A percentile compares a stretch with the other conserved stretches of the same genome.
These are phyloP conservation scores for Chlamydomonas sphaeroides DNA, from an alignment of 139 green algal species.

Conservation along the genomic window DNA sequence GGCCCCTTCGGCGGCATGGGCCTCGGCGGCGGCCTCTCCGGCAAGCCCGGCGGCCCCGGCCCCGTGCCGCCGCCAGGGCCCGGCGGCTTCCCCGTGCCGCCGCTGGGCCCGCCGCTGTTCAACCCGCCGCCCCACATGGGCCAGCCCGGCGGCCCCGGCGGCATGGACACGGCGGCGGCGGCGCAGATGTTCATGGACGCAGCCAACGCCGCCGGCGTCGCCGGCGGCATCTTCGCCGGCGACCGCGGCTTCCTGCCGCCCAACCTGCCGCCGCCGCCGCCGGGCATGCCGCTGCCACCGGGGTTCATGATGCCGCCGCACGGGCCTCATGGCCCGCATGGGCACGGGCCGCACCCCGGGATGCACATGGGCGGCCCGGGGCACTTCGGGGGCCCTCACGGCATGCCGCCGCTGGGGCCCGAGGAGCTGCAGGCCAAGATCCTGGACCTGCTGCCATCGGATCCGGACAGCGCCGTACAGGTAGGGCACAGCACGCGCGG, in stretches of 20 bases:
- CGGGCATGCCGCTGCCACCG: conserved; percentile 16
- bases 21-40: not conserved
- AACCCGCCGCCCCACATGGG: not conserved
- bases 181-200: not conserved
- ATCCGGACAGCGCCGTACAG: not conserved
- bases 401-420: too few relatives aligned
- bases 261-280: conserved; percentile 16
- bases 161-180: conserved; percentile 2
- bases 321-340: not conserved
- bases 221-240: not conserved
- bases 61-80: not conserved
- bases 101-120: conserved; percentile 14
- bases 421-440: conserved; percentile 38
- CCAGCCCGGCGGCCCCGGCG: not conserved
- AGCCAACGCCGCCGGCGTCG: not conserved
- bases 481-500: not conserved
- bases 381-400: too few relatives aligned
- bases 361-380: too few relatives aligned
- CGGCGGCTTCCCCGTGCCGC: conserved; percentile 25
- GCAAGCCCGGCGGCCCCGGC: too few relatives aligned
- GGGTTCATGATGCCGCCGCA: conserved; percentile 10
- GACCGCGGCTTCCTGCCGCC: conserved; percentile 2
- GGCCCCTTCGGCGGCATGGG: not conserved
- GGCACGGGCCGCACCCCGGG: too few relatives aligned
- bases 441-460: conserved; percentile 25